Conservation (phyloP, 2,329 filamentous ascomycete genomes). For the Ophiostoma tasmaniense region DNA sequence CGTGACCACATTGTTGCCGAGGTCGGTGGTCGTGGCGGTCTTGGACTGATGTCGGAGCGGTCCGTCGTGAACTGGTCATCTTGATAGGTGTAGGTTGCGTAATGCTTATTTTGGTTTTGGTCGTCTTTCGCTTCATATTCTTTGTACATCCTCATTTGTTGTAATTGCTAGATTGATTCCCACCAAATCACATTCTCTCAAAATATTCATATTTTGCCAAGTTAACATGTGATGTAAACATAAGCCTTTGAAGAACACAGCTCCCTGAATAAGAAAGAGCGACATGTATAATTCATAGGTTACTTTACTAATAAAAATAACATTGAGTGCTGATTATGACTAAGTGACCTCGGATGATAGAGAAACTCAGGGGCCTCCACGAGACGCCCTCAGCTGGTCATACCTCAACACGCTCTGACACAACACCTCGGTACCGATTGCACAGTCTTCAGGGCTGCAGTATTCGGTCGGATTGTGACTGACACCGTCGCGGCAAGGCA, state of each 20-base stretch:
- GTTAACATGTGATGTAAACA: background rate
- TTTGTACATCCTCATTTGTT: background rate
- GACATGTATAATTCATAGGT: no score
- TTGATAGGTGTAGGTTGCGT: background rate
- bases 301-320: no score
- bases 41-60: background rate
- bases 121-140: background rate
- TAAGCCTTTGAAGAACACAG: background rate
- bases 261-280: background rate
- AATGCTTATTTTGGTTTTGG: background rate
- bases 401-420: constrained; percentile 28
- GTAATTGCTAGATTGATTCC: background rate
- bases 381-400: constrained; percentile 19
- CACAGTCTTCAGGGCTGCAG: constrained; percentile 50
- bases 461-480: constrained; percentile 58
- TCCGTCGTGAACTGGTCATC: background rate
- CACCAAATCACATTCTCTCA: background rate
- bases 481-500: constrained; percentile 53
- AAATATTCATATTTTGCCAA: background rate
- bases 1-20: background rate
- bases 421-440: constrained; percentile 44
- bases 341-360: background rate
- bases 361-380: background rate
- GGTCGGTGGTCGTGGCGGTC: background rate
- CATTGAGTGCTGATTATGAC: background rate